Conservation (phyloP, 352 stramenopile genomes). For the Thalassiosira allenii region DNA sequence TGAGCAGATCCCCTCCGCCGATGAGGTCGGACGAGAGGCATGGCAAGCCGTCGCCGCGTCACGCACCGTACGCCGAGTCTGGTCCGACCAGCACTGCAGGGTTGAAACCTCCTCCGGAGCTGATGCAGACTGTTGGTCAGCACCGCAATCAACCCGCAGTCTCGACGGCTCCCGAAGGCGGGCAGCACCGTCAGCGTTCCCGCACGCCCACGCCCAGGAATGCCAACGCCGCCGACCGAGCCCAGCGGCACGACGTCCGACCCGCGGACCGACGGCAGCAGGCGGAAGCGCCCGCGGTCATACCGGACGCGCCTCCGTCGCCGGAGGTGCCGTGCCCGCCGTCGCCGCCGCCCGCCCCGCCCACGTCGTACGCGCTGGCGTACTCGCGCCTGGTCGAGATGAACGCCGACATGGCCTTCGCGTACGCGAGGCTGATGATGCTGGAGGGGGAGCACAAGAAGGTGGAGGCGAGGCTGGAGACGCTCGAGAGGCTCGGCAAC, state of each 20-base stretch:
- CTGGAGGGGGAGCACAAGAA: constrained; percentile 46
- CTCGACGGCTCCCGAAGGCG: too few relatives aligned
- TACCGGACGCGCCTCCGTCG: constrained; percentile 3
- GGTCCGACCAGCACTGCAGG: too few relatives aligned
- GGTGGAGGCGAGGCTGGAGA: constrained; percentile 40
- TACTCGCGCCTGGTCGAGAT: constrained; percentile 58
- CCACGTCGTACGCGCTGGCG: constrained; percentile 44
- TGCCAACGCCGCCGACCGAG: too few relatives aligned
- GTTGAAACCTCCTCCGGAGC: too few relatives aligned
- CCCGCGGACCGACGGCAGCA: neutral
- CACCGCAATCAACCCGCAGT: too few relatives aligned
- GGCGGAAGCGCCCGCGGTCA: constrained; percentile 9
- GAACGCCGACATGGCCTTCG: constrained; percentile 67
- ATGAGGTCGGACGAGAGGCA: neutral
- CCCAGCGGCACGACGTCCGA: too few relatives aligned
- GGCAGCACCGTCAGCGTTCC: too few relatives aligned
- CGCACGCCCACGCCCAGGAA: too few relatives aligned
- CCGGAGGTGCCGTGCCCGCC: constrained; percentile 12
- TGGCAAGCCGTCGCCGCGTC: neutral
- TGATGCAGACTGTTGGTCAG: too few relatives aligned
- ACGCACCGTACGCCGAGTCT: too few relatives aligned
- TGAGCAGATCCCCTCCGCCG: constrained; percentile 15
- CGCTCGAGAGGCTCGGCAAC: constrained; percentile 41
- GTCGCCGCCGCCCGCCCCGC: constrained; percentile 49
- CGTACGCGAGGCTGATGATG: constrained; percentile 54